Conservation (phyloP, 306 rosid species). For the Fragaria iinumae region DNA sequence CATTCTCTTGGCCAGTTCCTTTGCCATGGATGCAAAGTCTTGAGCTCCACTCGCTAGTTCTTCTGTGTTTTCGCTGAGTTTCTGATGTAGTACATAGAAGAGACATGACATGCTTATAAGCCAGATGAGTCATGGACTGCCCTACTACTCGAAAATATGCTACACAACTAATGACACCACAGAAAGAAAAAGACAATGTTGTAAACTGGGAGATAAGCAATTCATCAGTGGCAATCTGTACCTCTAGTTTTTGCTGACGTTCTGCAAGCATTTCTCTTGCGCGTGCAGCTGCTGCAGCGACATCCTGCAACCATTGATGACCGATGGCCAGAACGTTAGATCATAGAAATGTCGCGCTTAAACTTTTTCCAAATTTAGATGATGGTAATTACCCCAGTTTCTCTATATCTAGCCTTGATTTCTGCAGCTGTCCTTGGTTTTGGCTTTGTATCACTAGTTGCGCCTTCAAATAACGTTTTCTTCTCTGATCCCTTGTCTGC, state of each 20-base stretch:
- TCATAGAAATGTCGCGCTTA: constrained; percentile 17
- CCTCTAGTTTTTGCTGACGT: constrained; percentile 82
- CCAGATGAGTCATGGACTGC: not conserved
- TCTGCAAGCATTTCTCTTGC: constrained; percentile 76
- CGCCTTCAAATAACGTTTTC: constrained; percentile 55
- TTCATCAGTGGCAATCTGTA: constrained; percentile 2
- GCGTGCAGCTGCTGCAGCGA: constrained; percentile 63
- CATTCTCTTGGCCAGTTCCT: constrained; percentile 66
- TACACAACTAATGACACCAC: not conserved
- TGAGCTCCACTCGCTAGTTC: constrained; percentile 72
- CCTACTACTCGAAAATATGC: constrained; percentile 2
- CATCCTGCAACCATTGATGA: constrained; percentile 54
- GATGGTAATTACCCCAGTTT: constrained; percentile 33
- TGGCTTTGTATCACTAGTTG: constrained; percentile 46
- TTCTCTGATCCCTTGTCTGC: constrained; percentile 63
- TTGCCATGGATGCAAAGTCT: constrained; percentile 81
- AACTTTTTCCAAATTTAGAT: not conserved
- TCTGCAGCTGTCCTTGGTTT: constrained; percentile 73
- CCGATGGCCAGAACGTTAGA: constrained; percentile 25
- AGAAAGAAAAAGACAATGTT: not conserved
- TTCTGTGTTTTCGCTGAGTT: constrained; percentile 56
- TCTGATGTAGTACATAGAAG: constrained; percentile 36
- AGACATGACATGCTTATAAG: constrained; percentile 17
- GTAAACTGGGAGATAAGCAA: not conserved
- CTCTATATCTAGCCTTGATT: constrained; percentile 84